A percentile compares a stretch with the other conserved stretches of the same genome.
Evolutionary conservation across 371 early-diverging fungal species (phyloP).

Genomic region (Dinochytrium kinnereticum): DNA sequence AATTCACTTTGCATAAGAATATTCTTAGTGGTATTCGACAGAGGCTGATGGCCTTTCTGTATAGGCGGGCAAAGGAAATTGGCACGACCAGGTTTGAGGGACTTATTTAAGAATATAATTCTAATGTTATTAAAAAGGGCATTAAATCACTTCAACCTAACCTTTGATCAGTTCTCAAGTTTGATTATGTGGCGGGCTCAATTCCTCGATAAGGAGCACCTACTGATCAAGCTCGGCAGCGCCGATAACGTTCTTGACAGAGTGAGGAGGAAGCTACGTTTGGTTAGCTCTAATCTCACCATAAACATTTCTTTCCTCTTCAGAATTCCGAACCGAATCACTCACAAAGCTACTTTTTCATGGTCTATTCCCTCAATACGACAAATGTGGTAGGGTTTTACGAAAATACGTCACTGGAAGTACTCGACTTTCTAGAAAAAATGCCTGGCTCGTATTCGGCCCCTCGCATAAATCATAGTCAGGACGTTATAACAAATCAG

Average conservation of each 20-base stretch:
- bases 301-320: conserved; percentile 1
- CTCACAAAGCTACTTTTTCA: conserved; percentile 60
- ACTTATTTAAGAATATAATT: neutral
- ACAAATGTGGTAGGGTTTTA: conserved; percentile 59
- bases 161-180: conserved; percentile 57
- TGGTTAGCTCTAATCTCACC: neutral
- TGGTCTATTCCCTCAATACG: conserved; percentile 58
- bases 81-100: conserved; percentile 40
- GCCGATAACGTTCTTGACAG: conserved; percentile 53
- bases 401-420: conserved; percentile 63
- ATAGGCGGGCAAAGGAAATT: conserved; percentile 49
- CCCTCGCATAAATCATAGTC: neutral
- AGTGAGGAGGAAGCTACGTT: conserved; percentile 33
- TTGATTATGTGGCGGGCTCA: conserved; percentile 69
- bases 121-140: conserved; percentile 40
- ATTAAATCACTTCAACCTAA: conserved; percentile 62
- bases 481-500: conserved; percentile 52
- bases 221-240: conserved; percentile 67
- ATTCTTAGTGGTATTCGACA: conserved; percentile 64
- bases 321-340: conserved; percentile 39
- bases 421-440: conserved; percentile 53
- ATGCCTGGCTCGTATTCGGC: neutral
- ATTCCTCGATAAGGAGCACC: conserved; percentile 57
- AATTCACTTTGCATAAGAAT: neutral
- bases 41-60: conserved; percentile 63